Base-by-base conservation (phyloP, 2,329 filamentous ascomycete genomes). In the Knoxdaviesia proteae region DNA sequence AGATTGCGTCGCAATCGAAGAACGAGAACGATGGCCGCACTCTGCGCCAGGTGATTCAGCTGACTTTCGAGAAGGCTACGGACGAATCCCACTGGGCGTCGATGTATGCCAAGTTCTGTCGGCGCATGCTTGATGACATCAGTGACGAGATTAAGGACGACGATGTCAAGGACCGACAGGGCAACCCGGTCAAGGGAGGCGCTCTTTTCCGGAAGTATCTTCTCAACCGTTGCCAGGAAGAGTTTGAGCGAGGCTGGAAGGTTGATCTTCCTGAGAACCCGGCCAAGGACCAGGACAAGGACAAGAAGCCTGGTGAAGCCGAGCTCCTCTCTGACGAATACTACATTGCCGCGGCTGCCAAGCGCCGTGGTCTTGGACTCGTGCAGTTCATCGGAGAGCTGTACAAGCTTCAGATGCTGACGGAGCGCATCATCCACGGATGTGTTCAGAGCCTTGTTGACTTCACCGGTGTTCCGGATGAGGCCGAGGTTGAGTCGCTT, bases 321-420 rank as follows among this genome's bases (percentile, higher is more conserved):
- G 79, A 66, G 39, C 77, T 96, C 68, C 64, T 98, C 51, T 94
- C 88, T 0, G 90, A 98, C 48, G 90, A 96, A 58, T 98, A 98
- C 66, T 98, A 98, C 60, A 64, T 77, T 49, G 88, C 84, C 36
- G 88, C 87, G 41, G 87, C 88, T 45, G 87, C 87, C 55, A 98
- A 98, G 70, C 80, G 90, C 63, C 82, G 86, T 61, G 90, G 90
- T 64, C 81, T 98, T 49, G 90, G 90, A 78, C 74, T 98, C 29
- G 88, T 98, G 49, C 88, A 94, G 63, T 98, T 98, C 65, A 98
- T 98, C 56, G 90, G 90, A 67, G 90, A 98, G 64, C 75, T 98
- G 39, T 98, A 93, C 75, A 98, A 96, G 70, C 77, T 98, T 47
- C 79, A 81, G 58, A 98, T 98, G 90, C 73, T 98, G 60, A 98